These are phyloP conservation scores for Hypomontagnella monticulosa DNA, from an alignment of 495 filamentous ascomycete species.

Conservation along the genomic window DNA sequence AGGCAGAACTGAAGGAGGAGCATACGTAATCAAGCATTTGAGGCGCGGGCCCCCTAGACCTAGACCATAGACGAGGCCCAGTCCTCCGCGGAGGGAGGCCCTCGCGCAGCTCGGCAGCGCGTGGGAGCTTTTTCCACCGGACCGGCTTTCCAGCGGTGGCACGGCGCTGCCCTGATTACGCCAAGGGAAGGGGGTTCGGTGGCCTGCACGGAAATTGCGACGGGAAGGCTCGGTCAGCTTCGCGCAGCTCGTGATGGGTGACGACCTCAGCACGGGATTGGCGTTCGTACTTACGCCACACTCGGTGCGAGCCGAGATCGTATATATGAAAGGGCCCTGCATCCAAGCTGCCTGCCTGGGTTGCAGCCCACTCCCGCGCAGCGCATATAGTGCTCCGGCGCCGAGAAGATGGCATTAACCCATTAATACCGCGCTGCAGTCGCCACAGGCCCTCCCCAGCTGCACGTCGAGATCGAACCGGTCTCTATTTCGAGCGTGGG, in stretches of 20 bases:
- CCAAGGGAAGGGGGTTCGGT: constrained; percentile 21
- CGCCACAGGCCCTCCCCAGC: neutral
- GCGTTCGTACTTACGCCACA: constrained; percentile 8
- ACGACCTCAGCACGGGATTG: constrained; percentile 15
- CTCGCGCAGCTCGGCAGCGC: neutral
- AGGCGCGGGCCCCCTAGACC: no score
- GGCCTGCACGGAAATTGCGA: constrained; percentile 4
- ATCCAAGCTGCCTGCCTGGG: no score
- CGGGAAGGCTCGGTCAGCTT: constrained; percentile 17
- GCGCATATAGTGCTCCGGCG: constrained; percentile 16
- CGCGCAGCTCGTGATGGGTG: neutral
- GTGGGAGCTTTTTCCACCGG: constrained; percentile 21
- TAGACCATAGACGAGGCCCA: no score
- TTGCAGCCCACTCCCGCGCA: constrained; percentile 25
- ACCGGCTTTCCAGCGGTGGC: constrained; percentile 35
- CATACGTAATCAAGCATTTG: no score
- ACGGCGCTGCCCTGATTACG: constrained; percentile 2
- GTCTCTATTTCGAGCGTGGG: neutral
- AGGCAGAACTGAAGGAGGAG: no score
- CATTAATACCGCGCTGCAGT: constrained; percentile 1
- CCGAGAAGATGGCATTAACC: constrained; percentile 13
- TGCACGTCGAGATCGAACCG: constrained; percentile 8
- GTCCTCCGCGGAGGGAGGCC: neutral
- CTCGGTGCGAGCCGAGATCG: constrained; percentile 36
- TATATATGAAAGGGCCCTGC: constrained; percentile 22